phyloP scores from a whole-genome alignment of 1,284 basidiomycete genomes.

The Puccinia coronata region DNA sequence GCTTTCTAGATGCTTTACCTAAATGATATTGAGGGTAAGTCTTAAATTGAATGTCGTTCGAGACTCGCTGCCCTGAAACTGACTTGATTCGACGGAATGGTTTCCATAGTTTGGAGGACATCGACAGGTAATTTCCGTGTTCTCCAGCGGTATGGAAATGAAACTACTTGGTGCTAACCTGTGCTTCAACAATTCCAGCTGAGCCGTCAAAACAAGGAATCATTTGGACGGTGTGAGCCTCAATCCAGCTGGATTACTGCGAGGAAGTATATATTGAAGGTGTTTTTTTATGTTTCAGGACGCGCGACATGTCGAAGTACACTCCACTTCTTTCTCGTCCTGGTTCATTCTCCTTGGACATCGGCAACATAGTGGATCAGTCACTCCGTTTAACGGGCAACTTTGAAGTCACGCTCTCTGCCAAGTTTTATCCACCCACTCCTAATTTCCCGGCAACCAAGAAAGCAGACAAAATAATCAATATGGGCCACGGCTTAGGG shows the following conservation, averaged over 20 bases:
- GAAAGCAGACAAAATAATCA: conserved; percentile 29
- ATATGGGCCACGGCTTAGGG: conserved; percentile 16
- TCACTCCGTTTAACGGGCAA: conserved; percentile 1
- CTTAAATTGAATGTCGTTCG: background rate
- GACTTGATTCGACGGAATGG: background rate
- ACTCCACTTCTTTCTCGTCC: conserved; percentile 26
- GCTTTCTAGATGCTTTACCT: conserved; percentile 28
- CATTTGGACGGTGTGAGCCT: conserved; percentile 47
- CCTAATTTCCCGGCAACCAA: background rate
- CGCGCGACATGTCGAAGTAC: conserved; percentile 42
- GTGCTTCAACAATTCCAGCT: conserved; percentile 17
- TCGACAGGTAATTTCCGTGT: conserved; percentile 31
- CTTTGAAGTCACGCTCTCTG: conserved; percentile 45
- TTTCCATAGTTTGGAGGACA: conserved; percentile 41
- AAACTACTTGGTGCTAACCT: background rate
- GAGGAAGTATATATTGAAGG: background rate
- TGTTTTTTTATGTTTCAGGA: background rate
- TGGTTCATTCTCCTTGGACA: background rate
- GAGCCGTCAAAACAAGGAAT: conserved; percentile 37
- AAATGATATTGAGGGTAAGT: conserved; percentile 33
- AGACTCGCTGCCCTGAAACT: background rate
- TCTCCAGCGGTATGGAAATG: no score
- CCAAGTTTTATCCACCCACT: conserved; percentile 39
- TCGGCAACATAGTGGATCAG: conserved; percentile 34
- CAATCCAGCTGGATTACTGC: background rate